Evolutionary conservation across 1,139 yeast species (phyloP), one percentile per base, ranked within the genome.

Genomic region (Nakaseomyces sp.): DNA sequence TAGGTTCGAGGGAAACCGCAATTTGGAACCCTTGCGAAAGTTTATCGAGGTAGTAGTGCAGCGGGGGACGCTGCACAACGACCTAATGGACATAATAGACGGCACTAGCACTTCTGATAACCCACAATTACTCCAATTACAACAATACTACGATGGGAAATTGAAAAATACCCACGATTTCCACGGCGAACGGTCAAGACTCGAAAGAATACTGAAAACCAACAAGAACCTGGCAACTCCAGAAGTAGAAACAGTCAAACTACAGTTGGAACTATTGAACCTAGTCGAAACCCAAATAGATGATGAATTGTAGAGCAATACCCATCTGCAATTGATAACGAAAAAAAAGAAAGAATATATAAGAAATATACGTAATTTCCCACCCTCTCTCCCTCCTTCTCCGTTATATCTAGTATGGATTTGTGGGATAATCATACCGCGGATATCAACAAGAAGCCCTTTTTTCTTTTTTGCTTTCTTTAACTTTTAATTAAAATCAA

Each of bases 1-100:
- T 4, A 50, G 52, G 32, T 60, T 54, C 37, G 42, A 45, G 19
- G 65, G 65, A 1, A 50, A 47, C 9, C 49, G 65, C 38, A 53
- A 55, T 37, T 22, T 48, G 3, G 50, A 53, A 7, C 37, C 50
- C n/a, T 32, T 58, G 30, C 45, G 40, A 7, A 46, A 48, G 12
- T 58, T 58, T 20, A 48, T 60, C 16, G 50, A 54, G 18, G 37
- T 44, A 4, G 45, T 54, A 2, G 47, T 35, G 12, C 10, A 22
- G 4, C 20, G 22, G 38, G 28, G 22, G 18, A 22, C n/a, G 18
- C 5, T 35, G 10, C 20, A 5, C 2, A 20, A 22, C 18, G 28
- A 35, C 5, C 28, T 35, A 20, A 16, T 35, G 7, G 17, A 10
- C 6, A 35, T 35, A 6, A 35, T 35, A 20, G 38, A 20, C 6